Percentiles rank a stretch among this genome's conserved stretches.
These are phyloP conservation scores for Ampelocalamus luodianensis DNA, from an alignment of 176 grass and related monocot species.

Conservation along the genomic window DNA sequence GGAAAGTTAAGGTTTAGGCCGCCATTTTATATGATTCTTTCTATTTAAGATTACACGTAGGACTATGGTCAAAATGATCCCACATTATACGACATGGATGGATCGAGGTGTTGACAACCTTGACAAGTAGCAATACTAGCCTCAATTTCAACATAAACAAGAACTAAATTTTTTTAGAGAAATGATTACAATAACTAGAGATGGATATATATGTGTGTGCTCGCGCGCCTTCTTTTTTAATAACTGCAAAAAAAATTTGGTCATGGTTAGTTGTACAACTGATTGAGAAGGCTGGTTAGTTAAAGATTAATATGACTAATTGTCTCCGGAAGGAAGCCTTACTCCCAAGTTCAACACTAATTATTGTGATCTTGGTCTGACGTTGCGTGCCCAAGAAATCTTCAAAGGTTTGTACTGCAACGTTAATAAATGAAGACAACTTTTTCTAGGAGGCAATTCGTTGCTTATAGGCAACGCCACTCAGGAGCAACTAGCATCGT, in stretches of 20 bases:
- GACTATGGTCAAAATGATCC: no score
- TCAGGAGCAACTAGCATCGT: not conserved
- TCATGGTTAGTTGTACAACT: not conserved
- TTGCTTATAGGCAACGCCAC: conserved; percentile 39
- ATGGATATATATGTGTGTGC: no score
- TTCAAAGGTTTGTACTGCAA: not conserved
- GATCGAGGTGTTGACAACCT: no score
- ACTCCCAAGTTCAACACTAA: not conserved
- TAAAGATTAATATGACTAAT: not conserved
- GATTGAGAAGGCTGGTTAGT: not conserved
- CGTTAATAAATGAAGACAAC: conserved; percentile 1
- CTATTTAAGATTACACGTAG: no score
- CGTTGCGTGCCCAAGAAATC: not conserved
- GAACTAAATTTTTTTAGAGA: not conserved
- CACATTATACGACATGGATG: no score
- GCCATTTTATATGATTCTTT: no score
- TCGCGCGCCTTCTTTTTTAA: no score
- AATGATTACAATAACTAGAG: not conserved
- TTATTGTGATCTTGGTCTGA: not conserved
- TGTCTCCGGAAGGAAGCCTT: not conserved
- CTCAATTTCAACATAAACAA: not conserved
- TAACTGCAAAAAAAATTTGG: no score
- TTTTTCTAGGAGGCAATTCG: conserved; percentile 21
- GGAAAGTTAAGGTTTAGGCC: no score
- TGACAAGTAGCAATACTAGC: no score